Percentiles rank a stretch among this genome's conserved stretches.
phyloP scores from a whole-genome alignment of 495 filamentous ascomycete genomes.

The Hypoxylon crocopeplum region DNA sequence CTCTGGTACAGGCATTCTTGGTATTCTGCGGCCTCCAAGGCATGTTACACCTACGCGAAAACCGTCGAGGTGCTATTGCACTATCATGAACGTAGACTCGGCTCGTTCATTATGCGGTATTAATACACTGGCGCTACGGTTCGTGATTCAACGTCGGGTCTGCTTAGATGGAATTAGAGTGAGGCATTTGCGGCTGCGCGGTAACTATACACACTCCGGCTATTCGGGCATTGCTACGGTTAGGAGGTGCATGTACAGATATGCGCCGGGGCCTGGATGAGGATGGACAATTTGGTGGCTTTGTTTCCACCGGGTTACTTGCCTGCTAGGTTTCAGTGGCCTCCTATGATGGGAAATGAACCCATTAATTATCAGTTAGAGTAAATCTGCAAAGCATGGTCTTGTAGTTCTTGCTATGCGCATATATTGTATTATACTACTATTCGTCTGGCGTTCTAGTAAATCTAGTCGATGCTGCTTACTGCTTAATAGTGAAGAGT shows the following conservation, averaged over 20 bases:
- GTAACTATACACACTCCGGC: background rate
- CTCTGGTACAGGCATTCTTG: conserved; percentile 77
- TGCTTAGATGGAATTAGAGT: conserved; percentile 10
- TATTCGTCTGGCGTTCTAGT: too few species aligned
- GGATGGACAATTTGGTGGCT: conserved; percentile 1
- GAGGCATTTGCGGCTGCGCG: conserved; percentile 7
- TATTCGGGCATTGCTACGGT: background rate
- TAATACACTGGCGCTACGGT: conserved; percentile 28
- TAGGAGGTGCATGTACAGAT: conserved; percentile 22
- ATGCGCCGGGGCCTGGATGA: conserved; percentile 6
- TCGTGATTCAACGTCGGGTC: conserved; percentile 6
- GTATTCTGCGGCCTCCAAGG: conserved; percentile 90
- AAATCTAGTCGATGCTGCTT: too few species aligned
- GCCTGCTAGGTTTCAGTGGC: background rate
- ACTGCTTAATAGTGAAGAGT: too few species aligned
- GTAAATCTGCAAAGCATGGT: conserved; percentile 5
- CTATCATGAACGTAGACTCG: conserved; percentile 50
- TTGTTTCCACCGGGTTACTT: conserved; percentile 1
- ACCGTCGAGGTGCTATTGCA: conserved; percentile 80
- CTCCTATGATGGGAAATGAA: background rate
- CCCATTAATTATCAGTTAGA: conserved; percentile 9
- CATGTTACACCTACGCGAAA: conserved; percentile 76
- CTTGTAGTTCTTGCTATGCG: conserved; percentile 7
- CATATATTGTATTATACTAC: conserved; percentile 16
- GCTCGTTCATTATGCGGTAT: conserved; percentile 14